Conservation (phyloP, 1,139 yeast genomes). For the Blastobotrys apis region DNA sequence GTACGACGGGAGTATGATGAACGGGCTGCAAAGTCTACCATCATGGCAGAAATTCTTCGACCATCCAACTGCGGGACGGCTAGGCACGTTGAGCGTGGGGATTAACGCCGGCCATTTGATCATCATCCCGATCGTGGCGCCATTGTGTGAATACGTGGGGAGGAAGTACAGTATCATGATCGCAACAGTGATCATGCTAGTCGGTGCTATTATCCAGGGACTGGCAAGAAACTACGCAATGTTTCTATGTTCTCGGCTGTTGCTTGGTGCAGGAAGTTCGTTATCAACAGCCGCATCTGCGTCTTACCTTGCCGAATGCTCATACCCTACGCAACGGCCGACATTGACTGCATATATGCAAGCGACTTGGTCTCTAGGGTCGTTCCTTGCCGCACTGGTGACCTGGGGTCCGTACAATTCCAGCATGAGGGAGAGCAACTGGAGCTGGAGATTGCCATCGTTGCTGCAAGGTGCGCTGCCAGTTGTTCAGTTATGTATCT, state of each 20-base stretch:
- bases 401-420: constrained; percentile 43
- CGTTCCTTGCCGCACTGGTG: constrained; percentile 51
- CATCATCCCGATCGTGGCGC: constrained; percentile 22
- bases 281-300: constrained; percentile 44
- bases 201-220: constrained; percentile 47
- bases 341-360: constrained; percentile 45
- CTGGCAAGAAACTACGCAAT: constrained; percentile 41
- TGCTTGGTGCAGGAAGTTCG: constrained; percentile 48
- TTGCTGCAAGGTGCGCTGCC: constrained; percentile 42
- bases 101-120: constrained; percentile 46
- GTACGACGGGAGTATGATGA: constrained; percentile 50
- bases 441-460: constrained; percentile 46
- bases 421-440: constrained; percentile 26
- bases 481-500: constrained; percentile 29
- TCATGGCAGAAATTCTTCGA: constrained; percentile 40
- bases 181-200: constrained; percentile 41
- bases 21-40: constrained; percentile 46
- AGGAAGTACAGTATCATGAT: constrained; percentile 42
- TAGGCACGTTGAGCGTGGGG: constrained; percentile 50
- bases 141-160: constrained; percentile 45
- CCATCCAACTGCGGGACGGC: constrained; percentile 41
- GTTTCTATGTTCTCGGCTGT: constrained; percentile 46
- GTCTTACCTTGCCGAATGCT: constrained; percentile 38
- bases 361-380: constrained; percentile 51
- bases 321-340: constrained; percentile 43